Evolutionary conservation across 495 filamentous ascomycete genomes (phyloP), one percentile per base, ranked within the genome.

Genomic region (Aspergillus sparsus): DNA sequence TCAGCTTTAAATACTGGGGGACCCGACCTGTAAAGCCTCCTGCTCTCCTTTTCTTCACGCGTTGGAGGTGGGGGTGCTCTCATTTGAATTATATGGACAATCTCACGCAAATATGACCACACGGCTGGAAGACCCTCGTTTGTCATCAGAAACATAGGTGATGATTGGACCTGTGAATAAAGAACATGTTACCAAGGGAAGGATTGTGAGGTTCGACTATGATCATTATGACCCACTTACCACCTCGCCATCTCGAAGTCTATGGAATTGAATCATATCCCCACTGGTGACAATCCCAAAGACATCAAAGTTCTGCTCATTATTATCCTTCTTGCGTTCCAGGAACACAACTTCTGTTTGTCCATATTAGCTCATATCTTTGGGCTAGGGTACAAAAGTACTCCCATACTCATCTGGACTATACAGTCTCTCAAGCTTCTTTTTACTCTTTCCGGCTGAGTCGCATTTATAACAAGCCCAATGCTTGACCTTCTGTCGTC

Each of bases 151-250:
- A 49, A 49, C 0, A 49, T 18, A 15, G 46, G 46, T 10, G n/a
- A 49, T 32, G 46, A 49, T 18, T 49, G 27, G 11, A 49, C 46
- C 16, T 18, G 21, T 15, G 46, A 18, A 15, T 16, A 49, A n/a
- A 18, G 6, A 10, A 18, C 46, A 15, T 49, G 46, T 32, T 10
- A 49, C 37, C 13, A 41, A 41, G 37, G 13, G 37, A 9, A 41
- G 13, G 37, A 41, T 13, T 41, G 37, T 41, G 13, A 5, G 11
- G 46, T n/a, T n/a, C n/a, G n/a, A n/a, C n/a, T n/a, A n/a, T n/a
- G n/a, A n/a, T n/a, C n/a, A 11, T 21, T 49, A 21, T 49, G 21
- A 49, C n/a, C 46, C 46, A 49, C 46, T 11, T 21, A 32, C 46
- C 5, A 3, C 21, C 16, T 13, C 16, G 6, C 46, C 15, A 49